Conservation (phyloP, 2,329 filamentous ascomycete species). For the Neospermospora avenae region DNA sequence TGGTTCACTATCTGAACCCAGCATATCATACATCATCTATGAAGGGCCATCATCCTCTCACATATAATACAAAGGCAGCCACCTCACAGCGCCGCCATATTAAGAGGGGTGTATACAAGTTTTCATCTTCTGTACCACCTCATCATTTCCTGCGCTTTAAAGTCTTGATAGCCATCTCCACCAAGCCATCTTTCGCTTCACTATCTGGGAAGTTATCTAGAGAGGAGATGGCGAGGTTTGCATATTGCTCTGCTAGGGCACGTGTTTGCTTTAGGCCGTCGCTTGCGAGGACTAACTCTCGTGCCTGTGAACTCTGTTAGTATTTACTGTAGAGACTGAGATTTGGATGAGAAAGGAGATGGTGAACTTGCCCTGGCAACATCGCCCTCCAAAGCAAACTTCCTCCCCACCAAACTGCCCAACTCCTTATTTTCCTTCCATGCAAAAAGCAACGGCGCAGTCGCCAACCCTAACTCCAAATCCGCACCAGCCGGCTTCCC, state of each 20-base stretch:
- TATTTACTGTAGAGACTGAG: background rate
- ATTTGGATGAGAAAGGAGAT: no score
- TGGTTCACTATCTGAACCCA: background rate
- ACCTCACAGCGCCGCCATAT: conserved; percentile 4
- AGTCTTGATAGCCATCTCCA: conserved; percentile 93
- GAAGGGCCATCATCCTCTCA: conserved; percentile 8
- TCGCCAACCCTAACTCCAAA: conserved; percentile 87
- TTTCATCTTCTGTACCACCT: background rate
- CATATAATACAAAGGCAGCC: conserved; percentile 23
- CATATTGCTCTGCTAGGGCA: conserved; percentile 85
- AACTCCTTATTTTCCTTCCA: conserved; percentile 88
- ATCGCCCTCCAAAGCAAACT: conserved; percentile 82
- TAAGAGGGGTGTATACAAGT: conserved; percentile 18
- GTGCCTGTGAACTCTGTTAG: conserved; percentile 57
- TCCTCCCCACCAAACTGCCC: conserved; percentile 84
- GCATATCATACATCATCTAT: conserved; percentile 18
- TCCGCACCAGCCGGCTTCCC: conserved; percentile 96
- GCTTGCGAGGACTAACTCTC: conserved; percentile 77
- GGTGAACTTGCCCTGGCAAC: conserved; percentile 68
- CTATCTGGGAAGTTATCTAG: conserved; percentile 85
- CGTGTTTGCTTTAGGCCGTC: conserved; percentile 90
- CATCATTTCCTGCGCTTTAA: conserved; percentile 79
- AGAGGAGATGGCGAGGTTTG: conserved; percentile 81
- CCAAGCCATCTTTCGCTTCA: conserved; percentile 85
- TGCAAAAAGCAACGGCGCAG: conserved; percentile 89